Evolutionary conservation across 129 eudicot genomes (phyloP), one percentile per base, ranked within the genome.

Genomic region (Flaveria ramosissima): DNA sequence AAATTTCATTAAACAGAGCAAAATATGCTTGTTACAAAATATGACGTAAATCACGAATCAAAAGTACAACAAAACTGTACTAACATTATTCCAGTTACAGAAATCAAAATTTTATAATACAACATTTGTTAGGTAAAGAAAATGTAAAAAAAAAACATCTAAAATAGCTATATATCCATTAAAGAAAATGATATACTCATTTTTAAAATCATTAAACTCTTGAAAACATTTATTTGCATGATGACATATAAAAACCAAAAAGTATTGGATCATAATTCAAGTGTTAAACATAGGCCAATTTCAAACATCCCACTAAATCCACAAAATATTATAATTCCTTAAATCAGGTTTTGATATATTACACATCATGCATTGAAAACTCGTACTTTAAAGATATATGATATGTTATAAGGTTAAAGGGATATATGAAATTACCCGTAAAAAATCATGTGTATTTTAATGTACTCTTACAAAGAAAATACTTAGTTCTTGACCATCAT

Each of bases 401-500:
- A 36, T 36, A 36, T 36, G 6, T 36, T 36, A 36, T 36, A 36
- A 36, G 3, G 0, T 9, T 43, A 9, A 0, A 43, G 0, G 48
- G 12, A 43, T 7, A 2, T 9, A 43, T 7, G 11, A 43, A 43
- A 1, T 43, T 43, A 43, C 48, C 12, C 1, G 26, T 20, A 21
- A 2, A 53, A 53, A 76, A 8, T 9, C 52, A 16, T 77, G n/a
- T 52, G 5, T n/a, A 19, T 47, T 60, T 39, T 53, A 89, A 52
- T 79, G 85, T 21, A 81, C 53, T 68, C 98, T 85, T 1, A 86
- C 81, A 77, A 92, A 87, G 82, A 92, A 92, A 72, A 92, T 89
- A 62, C 97, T 88, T 16, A 92, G 20, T 80, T 92, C 97, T 78
- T 86, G 97, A 1, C 87, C 91, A 8, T 86, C 84, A 9, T 83